Evolutionary conservation across 768 basidiomycete species (phyloP).

Genomic region (Podaxis sp.): DNA sequence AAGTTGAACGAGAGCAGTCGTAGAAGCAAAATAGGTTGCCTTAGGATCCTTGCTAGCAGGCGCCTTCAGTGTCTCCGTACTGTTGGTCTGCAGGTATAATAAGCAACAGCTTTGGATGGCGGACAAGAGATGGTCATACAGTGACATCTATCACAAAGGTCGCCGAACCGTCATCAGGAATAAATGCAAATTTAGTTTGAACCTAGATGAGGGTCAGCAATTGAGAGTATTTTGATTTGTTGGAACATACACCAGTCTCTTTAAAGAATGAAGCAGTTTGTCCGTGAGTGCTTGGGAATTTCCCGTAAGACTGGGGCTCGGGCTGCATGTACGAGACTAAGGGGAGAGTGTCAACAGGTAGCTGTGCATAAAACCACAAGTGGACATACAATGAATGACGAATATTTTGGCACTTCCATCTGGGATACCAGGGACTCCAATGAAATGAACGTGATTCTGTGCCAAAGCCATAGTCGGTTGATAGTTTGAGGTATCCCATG

Average conservation of each 20-base stretch:
- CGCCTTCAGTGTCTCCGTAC: conserved; percentile 58
- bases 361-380: background rate
- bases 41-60: conserved; percentile 59
- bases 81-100: conserved; percentile 49
- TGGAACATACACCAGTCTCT: conserved; percentile 41
- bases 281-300: conserved; percentile 70
- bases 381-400: conserved; percentile 68
- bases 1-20: conserved; percentile 65
- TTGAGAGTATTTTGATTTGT: background rate
- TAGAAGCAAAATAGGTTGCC: conserved; percentile 65
- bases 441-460: conserved; percentile 74
- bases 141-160: conserved; percentile 74
- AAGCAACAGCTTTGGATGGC: background rate
- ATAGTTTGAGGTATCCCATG: conserved; percentile 47
- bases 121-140: conserved; percentile 30
- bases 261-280: conserved; percentile 73
- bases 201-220: conserved; percentile 35
- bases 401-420: conserved; percentile 67
- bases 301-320: conserved; percentile 56
- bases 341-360: background rate
- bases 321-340: conserved; percentile 73
- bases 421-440: conserved; percentile 55
- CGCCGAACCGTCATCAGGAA: conserved; percentile 70
- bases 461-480: conserved; percentile 67
- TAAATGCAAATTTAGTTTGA: conserved; percentile 73